Conservation (phyloP, 2,329 filamentous ascomycete species). For the Westerdykella aurantiaca region DNA sequence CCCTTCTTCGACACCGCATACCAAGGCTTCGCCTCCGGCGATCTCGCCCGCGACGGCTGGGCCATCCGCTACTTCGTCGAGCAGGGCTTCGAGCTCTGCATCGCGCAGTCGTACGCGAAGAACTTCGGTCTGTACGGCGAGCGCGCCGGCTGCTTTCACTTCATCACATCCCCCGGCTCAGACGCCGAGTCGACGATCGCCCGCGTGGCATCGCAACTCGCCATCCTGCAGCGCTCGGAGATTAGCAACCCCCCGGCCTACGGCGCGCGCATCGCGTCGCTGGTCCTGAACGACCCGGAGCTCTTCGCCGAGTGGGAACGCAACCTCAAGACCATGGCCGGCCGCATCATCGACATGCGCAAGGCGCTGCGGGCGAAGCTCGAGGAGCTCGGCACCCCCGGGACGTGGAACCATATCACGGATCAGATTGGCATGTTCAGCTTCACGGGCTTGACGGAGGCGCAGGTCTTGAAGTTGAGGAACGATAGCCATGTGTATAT, state of each 20-base stretch:
- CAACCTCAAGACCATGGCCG: conserved; percentile 88
- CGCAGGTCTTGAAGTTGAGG: conserved; percentile 66
- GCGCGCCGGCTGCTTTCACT: conserved; percentile 93
- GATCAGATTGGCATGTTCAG: conserved; percentile 99
- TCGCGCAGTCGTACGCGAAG: conserved; percentile 52
- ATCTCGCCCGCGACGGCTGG: conserved; percentile 77
- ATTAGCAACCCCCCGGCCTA: conserved; percentile 97
- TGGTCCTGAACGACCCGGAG: conserved; percentile 72
- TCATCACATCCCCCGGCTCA: conserved; percentile 67
- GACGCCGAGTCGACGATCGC: conserved; percentile 56
- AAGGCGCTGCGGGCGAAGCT: conserved; percentile 70
- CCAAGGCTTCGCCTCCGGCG: conserved; percentile 93
- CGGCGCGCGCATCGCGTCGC: conserved; percentile 80
- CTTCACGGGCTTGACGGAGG: conserved; percentile 74
- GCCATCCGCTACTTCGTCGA: conserved; percentile 93
- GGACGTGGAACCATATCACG: conserved; percentile 94
- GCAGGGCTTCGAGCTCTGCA: conserved; percentile 68
- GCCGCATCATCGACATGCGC: conserved; percentile 90
- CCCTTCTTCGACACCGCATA: conserved; percentile 98
- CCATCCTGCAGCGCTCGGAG: conserved; percentile 91
- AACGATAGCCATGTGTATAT: conserved; percentile 75
- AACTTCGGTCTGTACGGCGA: conserved; percentile 84
- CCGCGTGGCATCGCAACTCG: conserved; percentile 78
- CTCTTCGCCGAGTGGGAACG: conserved; percentile 91
- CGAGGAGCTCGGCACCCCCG: conserved; percentile 78